Evolutionary conservation across 148 eudicot genomes (phyloP), one percentile per base, ranked within the genome.

Genomic region (Nepenthes mirabilis): DNA sequence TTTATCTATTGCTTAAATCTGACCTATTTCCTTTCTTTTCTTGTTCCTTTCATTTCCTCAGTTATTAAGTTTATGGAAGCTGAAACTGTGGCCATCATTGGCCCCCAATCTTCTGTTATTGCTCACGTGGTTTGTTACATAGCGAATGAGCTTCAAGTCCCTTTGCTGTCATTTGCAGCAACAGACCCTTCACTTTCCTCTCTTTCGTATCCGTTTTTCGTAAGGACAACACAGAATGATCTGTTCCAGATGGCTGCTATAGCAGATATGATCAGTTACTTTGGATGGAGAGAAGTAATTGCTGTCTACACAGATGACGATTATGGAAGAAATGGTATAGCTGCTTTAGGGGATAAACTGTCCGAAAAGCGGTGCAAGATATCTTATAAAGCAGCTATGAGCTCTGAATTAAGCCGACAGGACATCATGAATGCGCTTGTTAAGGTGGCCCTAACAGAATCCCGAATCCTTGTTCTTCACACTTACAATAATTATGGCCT

Each of bases 1-100:
- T 37, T 82, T 84, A 88, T 55, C 77, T 32, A 62, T 85, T 61
- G 91, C 91, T 32, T 73, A 52, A 68, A 88, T 40, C 45, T 40
- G 6, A 40, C 45, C 6, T 40, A 40, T 40, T 40, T 40, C 45
- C 8, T 40, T 86, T 2, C 57, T 88, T 52, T 70, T 77, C 53
- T 69, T 60, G 13, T 83, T 68, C 58, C 57, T 82, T 2, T 48
- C 23, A 23, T 23, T 65, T 67, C 70, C 72, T 11, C 79, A 80
- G 84, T 71, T 53, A 56, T 80, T 50, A 67, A 72, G 66, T 80
- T 47, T 58, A 74, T 80, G 82, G 82, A 71, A 68, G 53, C 60
- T 12, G 72, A 77, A 9, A 65, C 79, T 5, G 85, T 77, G 9
- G 85, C 85, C 2, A 74, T 80, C n/a, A 66, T 80, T 1, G 85